Percentiles rank a stretch among this genome's conserved stretches.
Conservation (phyloP, 257 asterid genomes). For the Coffea eugenioides region DNA sequence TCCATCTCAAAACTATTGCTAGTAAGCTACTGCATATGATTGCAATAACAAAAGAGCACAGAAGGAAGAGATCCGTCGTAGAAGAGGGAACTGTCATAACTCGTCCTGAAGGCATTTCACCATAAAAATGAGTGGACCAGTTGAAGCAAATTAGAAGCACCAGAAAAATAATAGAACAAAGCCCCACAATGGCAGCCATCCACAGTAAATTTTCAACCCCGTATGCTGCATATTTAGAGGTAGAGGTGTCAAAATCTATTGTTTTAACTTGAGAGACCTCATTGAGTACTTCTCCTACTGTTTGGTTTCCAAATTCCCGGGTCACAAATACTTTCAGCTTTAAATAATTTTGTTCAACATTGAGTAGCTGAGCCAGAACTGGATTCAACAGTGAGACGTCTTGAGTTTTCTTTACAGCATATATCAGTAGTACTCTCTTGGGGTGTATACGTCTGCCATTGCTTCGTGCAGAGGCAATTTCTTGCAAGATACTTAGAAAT, state of each 20-base stretch:
- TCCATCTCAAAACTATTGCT: slow-evolving; percentile 48
- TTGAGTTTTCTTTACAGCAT: slow-evolving; percentile 44
- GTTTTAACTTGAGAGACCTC: slow-evolving; percentile 33
- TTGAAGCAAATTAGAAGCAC: slow-evolving; percentile 45
- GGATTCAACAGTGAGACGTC: slow-evolving; percentile 56
- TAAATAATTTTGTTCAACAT: slow-evolving; percentile 31
- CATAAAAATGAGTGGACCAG: slow-evolving; percentile 37
- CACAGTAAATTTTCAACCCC: slow-evolving; percentile 46
- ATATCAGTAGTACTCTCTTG: slow-evolving; percentile 48
- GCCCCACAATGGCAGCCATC: slow-evolving; percentile 44
- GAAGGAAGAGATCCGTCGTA: slow-evolving; percentile 45
- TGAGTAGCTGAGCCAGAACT: slow-evolving; percentile 47
- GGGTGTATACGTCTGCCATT: slow-evolving; percentile 36
- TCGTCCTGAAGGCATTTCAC: slow-evolving; percentile 33
- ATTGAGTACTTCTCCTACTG: slow-evolving; percentile 42
- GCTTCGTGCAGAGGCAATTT: slow-evolving; percentile 34
- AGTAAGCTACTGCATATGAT: slow-evolving; percentile 34
- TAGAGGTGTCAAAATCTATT: slow-evolving; percentile 33
- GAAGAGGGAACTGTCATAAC: slow-evolving; percentile 45
- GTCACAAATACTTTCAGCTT: slow-evolving; percentile 62
- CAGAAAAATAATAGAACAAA: slow-evolving; percentile 48
- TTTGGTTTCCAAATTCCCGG: slow-evolving; percentile 33
- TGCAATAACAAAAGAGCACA: slow-evolving; percentile 57
- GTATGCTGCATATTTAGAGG: slow-evolving; percentile 32
- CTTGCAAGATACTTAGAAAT: slow-evolving; percentile 65